Percentiles rank a stretch among this genome's conserved stretches.
Evolutionary conservation across 371 early-diverging fungal species (phyloP).

Genomic region (Circinella umbellata): DNA sequence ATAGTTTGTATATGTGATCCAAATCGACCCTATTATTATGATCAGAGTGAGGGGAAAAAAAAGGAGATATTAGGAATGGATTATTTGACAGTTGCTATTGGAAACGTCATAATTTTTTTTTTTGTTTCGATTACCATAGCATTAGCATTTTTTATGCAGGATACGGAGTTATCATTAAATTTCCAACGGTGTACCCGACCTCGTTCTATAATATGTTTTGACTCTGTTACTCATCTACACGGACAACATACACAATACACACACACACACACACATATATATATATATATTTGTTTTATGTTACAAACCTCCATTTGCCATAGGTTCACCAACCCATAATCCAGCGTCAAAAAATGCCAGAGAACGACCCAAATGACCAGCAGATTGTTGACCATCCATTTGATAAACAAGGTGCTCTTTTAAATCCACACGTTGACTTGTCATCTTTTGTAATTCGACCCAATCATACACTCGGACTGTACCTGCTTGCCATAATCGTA

Average conservation of each 20-base stretch:
- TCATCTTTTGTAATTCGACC: neutral
- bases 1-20: constrained; percentile 38
- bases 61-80: too few species aligned
- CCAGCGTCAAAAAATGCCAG: constrained; percentile 30
- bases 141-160: constrained; percentile 29
- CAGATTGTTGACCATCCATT: constrained; percentile 34
- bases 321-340: constrained; percentile 54
- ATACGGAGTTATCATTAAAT: constrained; percentile 10
- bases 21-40: constrained; percentile 36
- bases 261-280: too few species aligned
- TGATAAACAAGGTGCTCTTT: constrained; percentile 25
- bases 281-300: neutral
- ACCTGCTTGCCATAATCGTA: constrained; percentile 50
- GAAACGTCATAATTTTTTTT: too few species aligned
- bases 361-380: constrained; percentile 51
- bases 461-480: constrained; percentile 42
- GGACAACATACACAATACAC: too few species aligned
- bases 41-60: neutral
- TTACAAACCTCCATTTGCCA: constrained; percentile 43
- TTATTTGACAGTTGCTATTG: neutral
- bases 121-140: constrained; percentile 30
- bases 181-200: constrained; percentile 44
- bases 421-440: neutral
- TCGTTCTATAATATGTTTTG: too few species aligned
- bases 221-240: too few species aligned